phyloP scores from a whole-genome alignment of 306 rosid species.

The Castanea crenata region DNA sequence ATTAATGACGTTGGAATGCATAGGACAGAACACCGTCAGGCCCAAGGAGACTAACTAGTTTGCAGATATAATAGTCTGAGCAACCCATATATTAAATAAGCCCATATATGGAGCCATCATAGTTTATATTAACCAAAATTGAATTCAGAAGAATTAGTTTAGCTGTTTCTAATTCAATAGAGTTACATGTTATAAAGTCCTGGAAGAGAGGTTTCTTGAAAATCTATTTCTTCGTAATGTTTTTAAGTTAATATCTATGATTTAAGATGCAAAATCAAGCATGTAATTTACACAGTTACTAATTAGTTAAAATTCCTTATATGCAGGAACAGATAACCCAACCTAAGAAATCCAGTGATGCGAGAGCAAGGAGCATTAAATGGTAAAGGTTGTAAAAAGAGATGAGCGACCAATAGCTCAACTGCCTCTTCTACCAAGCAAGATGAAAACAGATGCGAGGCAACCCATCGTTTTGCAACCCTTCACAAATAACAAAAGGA shows the following conservation, averaged over 20 bases:
- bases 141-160: background rate
- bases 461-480: constrained; percentile 95
- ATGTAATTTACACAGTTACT: background rate
- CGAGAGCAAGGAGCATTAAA: constrained; percentile 74
- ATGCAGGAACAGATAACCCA: constrained; percentile 20
- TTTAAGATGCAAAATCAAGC: background rate
- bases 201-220: background rate
- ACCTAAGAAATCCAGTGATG: constrained; percentile 88
- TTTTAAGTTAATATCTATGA: background rate
- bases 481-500: constrained; percentile 41
- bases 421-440: constrained; percentile 89
- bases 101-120: background rate
- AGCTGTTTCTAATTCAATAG: background rate
- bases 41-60: constrained; percentile 7
- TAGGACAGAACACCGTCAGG: constrained; percentile 12
- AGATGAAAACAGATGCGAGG: constrained; percentile 89
- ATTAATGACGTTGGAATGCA: constrained; percentile 21
- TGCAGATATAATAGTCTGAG: background rate
- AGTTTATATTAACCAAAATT: background rate
- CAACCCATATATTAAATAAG: background rate
- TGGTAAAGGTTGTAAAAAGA: constrained; percentile 84
- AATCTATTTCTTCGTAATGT: background rate
- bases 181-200: background rate
- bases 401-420: constrained; percentile 81
- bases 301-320: background rate